Evolutionary conservation across 2,329 filamentous ascomycete genomes (phyloP).

Genomic region (Cladosporium phlei): DNA sequence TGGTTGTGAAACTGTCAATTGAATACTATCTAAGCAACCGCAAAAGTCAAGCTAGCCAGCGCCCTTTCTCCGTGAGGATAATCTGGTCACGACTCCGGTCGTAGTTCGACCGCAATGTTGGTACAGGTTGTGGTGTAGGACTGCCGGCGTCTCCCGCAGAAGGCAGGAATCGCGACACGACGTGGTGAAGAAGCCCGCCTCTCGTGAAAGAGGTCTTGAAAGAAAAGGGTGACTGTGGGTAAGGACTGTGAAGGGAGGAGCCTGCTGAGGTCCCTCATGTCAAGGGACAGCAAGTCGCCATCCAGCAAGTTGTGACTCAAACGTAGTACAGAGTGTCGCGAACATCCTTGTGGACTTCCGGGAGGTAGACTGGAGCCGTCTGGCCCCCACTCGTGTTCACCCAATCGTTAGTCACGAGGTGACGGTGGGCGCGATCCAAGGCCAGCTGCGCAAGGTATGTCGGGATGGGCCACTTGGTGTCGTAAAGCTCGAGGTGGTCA

Average conservation of each 20-base stretch:
- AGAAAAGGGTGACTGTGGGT: not conserved
- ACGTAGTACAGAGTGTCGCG: conserved; percentile 6
- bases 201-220: not conserved
- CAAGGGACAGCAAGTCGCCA: no score
- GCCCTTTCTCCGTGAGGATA: not conserved
- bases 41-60: not conserved
- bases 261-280: no score
- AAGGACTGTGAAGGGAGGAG: not conserved
- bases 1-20: not conserved
- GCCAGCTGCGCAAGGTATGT: conserved; percentile 15
- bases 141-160: no score
- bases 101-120: no score
- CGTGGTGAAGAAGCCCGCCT: not conserved
- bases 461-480: conserved; percentile 15
- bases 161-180: conserved; percentile 4
- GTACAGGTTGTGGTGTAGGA: no score
- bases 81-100: not conserved
- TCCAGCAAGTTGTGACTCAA: not conserved
- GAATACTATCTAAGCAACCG: not conserved
- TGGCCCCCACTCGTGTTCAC: not conserved
- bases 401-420: not conserved
- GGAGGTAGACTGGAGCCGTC: not conserved
- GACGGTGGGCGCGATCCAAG: conserved; percentile 13
- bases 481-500: conserved; percentile 9
- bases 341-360: conserved; percentile 1